Percentiles rank a stretch among this genome's conserved stretches.
Conservation (phyloP, 225 moss, liverwort and hornwort genomes). For the Sphagnum tenellum region DNA sequence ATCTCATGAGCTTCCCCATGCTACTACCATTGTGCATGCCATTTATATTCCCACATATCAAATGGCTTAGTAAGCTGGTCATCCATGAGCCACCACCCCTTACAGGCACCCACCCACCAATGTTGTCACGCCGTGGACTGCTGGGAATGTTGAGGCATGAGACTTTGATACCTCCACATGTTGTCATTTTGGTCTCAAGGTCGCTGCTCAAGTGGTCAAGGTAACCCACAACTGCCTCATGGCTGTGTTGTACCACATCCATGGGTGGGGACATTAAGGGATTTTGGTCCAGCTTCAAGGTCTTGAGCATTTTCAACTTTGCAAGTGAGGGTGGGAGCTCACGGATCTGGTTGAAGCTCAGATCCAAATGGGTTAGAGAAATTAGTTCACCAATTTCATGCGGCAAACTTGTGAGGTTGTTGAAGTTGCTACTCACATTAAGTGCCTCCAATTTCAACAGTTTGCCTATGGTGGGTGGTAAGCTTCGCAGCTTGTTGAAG, state of each 20-base stretch:
- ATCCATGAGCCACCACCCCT: conserved; percentile 54
- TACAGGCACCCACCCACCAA: conserved; percentile 55
- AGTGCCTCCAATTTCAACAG: conserved; percentile 55
- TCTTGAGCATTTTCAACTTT: conserved; percentile 42
- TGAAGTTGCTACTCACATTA: conserved; percentile 89
- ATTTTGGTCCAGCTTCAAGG: conserved; percentile 68
- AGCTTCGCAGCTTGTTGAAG: conserved; percentile 66
- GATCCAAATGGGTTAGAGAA: conserved; percentile 40
- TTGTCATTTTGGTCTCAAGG: conserved; percentile 9
- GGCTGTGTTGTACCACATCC: conserved; percentile 66
- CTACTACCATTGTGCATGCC: conserved; percentile 17
- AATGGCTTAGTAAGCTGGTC: conserved; percentile 45
- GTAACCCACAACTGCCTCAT: conserved; percentile 62
- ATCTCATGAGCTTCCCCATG: conserved; percentile 14
- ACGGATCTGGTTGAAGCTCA: conserved; percentile 94
- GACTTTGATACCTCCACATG: not conserved
- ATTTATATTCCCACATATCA: conserved; percentile 22
- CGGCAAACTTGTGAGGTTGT: conserved; percentile 55
- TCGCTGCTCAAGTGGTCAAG: conserved; percentile 41
- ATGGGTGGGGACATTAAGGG: conserved; percentile 73
- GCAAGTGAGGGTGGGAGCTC: conserved; percentile 82
- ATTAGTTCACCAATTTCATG: conserved; percentile 60
- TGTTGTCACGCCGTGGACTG: conserved; percentile 23
- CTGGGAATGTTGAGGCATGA: conserved; percentile 16
- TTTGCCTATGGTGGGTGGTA: conserved; percentile 58